Evolutionary conservation across 2,329 filamentous ascomycete species (phyloP), one percentile per base, ranked within the genome.

Genomic region (Fusarium sp.): DNA sequence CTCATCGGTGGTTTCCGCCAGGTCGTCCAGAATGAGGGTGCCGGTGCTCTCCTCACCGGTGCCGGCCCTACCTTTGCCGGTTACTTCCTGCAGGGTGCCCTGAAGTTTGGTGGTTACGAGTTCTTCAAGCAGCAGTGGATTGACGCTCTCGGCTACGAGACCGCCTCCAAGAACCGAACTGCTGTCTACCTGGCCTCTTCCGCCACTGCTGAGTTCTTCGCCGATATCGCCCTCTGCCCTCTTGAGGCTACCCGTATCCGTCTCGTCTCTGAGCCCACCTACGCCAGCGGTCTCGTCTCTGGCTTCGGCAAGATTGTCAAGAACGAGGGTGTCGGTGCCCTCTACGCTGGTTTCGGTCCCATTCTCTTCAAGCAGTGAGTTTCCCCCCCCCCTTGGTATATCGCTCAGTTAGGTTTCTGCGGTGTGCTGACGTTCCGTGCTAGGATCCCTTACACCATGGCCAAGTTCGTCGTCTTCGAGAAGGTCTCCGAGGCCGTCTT

Each of bases 31-130:
- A 90, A 87, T 70, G 92, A 96, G 83, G 92, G 92, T 81, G 89
- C 90, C 75, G 90, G 88, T 77, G 92, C 92, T 78, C 88, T 96
- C 72, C 82, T 92, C 78, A 96, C 92, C 70, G 92, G 92, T 80
- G 85, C 88, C 78, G 92, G 92, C 70, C 92, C 92, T 73, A 96
- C 92, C 75, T 88, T 88, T 70, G 90, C 92, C 67, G 92, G 92
- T 78, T 96, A 96, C 84, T 96, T 96, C 88, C 88, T 96, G 72
- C 92, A 96, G 83, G 92, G 92, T 76, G 90, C 91, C 72, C 88
- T 95, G 85, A 96, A 96, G 83, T 95, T 95, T 79, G 92, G 92
- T 78, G 92, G 92, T 77, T 96, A 96, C 80, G 92, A 96, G 82
- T 89, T 96, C 82, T 96, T 96, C 90, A 96, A 96, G 89, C 87